Evolutionary conservation across 2,329 filamentous ascomycete species (phyloP), one percentile per base, ranked within the genome.

Genomic region (Fusarium torulosum): DNA sequence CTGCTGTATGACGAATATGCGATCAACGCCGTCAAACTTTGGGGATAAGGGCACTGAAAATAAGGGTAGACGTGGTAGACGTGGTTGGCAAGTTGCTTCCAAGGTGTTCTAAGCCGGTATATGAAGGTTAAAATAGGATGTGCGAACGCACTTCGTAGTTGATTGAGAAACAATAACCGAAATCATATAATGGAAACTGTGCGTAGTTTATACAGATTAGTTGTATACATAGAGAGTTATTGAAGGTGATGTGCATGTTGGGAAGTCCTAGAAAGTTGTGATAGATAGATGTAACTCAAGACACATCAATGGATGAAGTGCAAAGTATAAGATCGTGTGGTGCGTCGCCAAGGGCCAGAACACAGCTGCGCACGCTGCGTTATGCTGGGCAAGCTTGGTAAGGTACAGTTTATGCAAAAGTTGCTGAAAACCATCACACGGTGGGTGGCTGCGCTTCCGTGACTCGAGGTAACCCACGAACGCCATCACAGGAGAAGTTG

Each of bases 381-480:
- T 54, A 43, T 60, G 50, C 46, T 49, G 41, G 27, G 35, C 35
- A 37, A 37, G 35, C 17, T 37, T 35, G 49, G 35, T 37, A 40
- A 45, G n/a, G 43, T 31, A 15, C 42, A 33, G 31, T 33, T 43
- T 59, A 58, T 59, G 31, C 46, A 43, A 50, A 61, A 62, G 62
- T 51, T 54, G 59, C 41, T 56, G 38, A 33, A 57, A 60, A 58
- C 41, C 52, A 56, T 71, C 65, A 71, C 62, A 72, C 60, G 57
- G 50, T 40, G 52, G 35, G 59, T 68, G 67, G 54, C 49, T 64
- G 60, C 63, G 47, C 55, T 69, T 69, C 50, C 44, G 59, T 53
- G 56, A 63, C 55, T 70, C 45, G 40, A 47, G 51, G 40, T 61
- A 65, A 67, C 64, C 59, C 65, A 68, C 50, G 42, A 62, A 63